Conservation (phyloP, 2,329 filamentous ascomycete genomes). For the Coleophoma cylindrospora region DNA sequence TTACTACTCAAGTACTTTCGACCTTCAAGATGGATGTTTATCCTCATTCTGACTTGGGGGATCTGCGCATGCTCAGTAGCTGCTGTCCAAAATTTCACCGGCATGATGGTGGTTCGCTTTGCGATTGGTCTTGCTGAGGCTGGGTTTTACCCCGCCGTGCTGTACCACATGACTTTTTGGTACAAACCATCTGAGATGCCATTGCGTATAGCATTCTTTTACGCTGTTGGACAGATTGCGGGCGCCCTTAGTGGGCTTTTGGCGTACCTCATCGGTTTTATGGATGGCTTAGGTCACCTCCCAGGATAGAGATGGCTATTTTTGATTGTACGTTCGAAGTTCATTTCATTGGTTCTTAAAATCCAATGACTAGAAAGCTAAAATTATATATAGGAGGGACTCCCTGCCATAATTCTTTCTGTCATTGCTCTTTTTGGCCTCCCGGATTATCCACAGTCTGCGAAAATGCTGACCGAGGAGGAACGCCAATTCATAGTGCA, state of each 20-base stretch:
- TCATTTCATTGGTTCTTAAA: too few relatives aligned
- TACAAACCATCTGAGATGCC: slow-evolving; percentile 30
- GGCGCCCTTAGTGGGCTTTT: slow-evolving; percentile 29
- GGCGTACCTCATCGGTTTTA: slow-evolving; percentile 32
- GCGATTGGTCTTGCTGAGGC: slow-evolving; percentile 31
- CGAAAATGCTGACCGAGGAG: slow-evolving; percentile 23
- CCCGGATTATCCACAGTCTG: slow-evolving; percentile 29
- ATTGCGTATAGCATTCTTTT: slow-evolving; percentile 32
- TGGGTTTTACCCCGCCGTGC: slow-evolving; percentile 29
- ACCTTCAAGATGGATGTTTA: slow-evolving; percentile 24
- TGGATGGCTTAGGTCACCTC: slow-evolving; percentile 27
- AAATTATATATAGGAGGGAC: slow-evolving; percentile 14
- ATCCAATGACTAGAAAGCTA: too few relatives aligned
- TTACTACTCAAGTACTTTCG: slow-evolving; percentile 29
- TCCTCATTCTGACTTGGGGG: slow-evolving; percentile 28
- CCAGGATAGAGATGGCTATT: slow-evolving; percentile 32
- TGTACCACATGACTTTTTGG: slow-evolving; percentile 35
- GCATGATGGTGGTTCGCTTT: slow-evolving; percentile 33
- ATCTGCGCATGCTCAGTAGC: slow-evolving; percentile 30
- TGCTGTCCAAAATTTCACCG: slow-evolving; percentile 28
- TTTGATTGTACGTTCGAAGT: slow-evolving; percentile 17
- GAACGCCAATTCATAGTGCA: slow-evolving; percentile 20
- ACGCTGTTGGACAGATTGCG: slow-evolving; percentile 29
- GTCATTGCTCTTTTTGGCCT: slow-evolving; percentile 25
- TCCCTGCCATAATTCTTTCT: slow-evolving; percentile 27